A percentile compares a stretch with the other conserved stretches of the same genome.
phyloP scores from a whole-genome alignment of 1,284 basidiomycete species.

The Ustilago tritici region DNA sequence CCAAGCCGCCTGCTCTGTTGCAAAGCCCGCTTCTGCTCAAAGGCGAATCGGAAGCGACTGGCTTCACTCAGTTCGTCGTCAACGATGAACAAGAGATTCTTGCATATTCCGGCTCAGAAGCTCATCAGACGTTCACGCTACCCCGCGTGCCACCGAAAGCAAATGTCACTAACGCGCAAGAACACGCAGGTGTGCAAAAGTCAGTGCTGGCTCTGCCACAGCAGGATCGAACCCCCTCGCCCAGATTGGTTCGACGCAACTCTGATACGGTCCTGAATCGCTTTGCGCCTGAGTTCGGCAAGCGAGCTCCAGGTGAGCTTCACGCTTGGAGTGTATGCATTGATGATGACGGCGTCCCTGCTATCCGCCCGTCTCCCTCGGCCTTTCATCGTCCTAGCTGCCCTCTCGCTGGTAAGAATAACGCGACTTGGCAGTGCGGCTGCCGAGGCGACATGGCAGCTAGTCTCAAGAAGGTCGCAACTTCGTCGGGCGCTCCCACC shows the following conservation, averaged over 20 bases:
- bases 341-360: conserved; percentile 34
- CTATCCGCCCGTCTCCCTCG: conserved; percentile 36
- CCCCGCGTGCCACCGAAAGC: not conserved
- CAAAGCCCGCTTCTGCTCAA: conserved; percentile 41
- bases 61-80: conserved; percentile 26
- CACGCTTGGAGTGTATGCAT: conserved; percentile 52
- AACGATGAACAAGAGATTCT: conserved; percentile 34
- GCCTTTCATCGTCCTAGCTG: conserved; percentile 45
- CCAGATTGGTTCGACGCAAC: conserved; percentile 30
- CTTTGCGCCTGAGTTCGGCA: conserved; percentile 25
- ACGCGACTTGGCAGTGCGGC: conserved; percentile 51
- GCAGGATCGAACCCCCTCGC: not conserved
- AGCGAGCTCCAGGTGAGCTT: conserved; percentile 39
- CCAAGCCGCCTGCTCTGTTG: conserved; percentile 21
- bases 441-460: conserved; percentile 17
- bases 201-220: conserved; percentile 15
- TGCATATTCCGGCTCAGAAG: conserved; percentile 21
- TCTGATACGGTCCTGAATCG: conserved; percentile 34
- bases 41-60: conserved; percentile 30
- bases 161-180: not conserved
- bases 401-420: conserved; percentile 39
- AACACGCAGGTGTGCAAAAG: conserved; percentile 8
- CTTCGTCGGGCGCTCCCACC: not conserved
- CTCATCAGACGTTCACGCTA: conserved; percentile 18
- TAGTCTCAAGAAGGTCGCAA: not conserved